Conservation (phyloP, 345 rosid species). For the Hibiscus tridactylites region DNA sequence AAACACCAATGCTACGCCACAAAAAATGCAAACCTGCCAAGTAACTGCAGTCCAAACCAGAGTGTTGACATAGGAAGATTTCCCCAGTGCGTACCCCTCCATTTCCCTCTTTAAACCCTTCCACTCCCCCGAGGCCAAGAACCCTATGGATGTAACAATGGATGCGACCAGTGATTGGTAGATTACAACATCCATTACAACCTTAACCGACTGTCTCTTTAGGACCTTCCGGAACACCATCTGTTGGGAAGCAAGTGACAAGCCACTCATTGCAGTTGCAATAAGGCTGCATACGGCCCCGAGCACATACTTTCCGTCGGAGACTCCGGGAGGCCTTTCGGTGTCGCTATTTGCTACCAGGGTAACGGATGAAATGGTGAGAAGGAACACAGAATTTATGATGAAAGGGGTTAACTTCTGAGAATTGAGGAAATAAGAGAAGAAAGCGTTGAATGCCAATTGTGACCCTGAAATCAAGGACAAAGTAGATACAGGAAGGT, state of each 20-base stretch:
- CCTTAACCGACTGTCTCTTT: conserved; percentile 15
- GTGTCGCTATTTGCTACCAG: conserved; percentile 26
- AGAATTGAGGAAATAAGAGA: conserved; percentile 38
- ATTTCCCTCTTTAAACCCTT: conserved; percentile 19
- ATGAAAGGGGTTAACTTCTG: conserved; percentile 40
- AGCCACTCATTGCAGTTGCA: conserved; percentile 36
- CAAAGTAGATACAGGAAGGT: conserved; percentile 41
- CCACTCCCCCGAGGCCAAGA: conserved; percentile 41
- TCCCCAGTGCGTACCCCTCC: conserved; percentile 26
- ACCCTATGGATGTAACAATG: conserved; percentile 14
- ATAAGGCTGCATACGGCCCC: conserved; percentile 44
- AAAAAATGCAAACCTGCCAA: conserved; percentile 39
- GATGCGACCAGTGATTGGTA: conserved; percentile 24
- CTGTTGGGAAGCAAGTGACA: conserved; percentile 33
- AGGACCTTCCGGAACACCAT: conserved; percentile 35
- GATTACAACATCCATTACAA: conserved; percentile 30
- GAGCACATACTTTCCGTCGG: conserved; percentile 15
- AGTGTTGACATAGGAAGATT: conserved; percentile 24
- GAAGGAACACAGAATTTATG: conserved; percentile 31
- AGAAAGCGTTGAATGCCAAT: conserved; percentile 41
- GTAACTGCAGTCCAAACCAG: conserved; percentile 23
- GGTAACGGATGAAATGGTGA: conserved; percentile 41
- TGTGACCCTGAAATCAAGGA: conserved; percentile 38
- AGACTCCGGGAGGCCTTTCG: background rate
- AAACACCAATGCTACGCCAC: conserved; percentile 45